Percentiles rank a stretch among this genome's conserved stretches.
Conservation (phyloP, 2,329 filamentous ascomycete species). For the Harringtonia lauricola region DNA sequence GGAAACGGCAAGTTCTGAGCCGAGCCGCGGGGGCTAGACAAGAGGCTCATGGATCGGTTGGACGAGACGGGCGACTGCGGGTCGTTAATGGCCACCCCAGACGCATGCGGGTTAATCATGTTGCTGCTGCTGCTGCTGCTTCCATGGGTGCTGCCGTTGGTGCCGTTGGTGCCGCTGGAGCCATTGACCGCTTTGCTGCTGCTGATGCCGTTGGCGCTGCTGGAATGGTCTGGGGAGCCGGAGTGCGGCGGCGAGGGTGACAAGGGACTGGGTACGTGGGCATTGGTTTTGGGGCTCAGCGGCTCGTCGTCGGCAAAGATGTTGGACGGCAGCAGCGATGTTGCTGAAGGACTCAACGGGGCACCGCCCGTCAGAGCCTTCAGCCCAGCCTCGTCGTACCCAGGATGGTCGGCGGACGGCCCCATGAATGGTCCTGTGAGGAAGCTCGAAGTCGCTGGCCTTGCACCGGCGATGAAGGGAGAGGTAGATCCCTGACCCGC, state of each 20-base stretch:
- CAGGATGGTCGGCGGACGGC: slow-evolving; percentile 29
- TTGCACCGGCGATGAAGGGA: slow-evolving; percentile 16
- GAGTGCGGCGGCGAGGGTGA: slow-evolving; percentile 20
- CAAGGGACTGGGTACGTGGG: slow-evolving; percentile 23
- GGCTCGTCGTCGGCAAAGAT: slow-evolving; percentile 48
- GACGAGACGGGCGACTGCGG: slow-evolving; percentile 53
- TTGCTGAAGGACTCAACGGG: slow-evolving; percentile 67
- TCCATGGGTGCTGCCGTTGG: background rate
- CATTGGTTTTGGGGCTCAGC: slow-evolving; percentile 26
- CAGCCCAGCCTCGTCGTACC: slow-evolving; percentile 50
- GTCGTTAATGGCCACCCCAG: slow-evolving; percentile 20
- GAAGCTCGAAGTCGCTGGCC: slow-evolving; percentile 30
- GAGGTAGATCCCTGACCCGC: slow-evolving; percentile 17
- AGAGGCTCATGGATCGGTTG: slow-evolving; percentile 40
- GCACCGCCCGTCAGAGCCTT: slow-evolving; percentile 51
- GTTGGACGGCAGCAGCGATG: slow-evolving; percentile 60
- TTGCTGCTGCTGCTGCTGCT: slow-evolving; percentile 2
- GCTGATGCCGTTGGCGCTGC: background rate
- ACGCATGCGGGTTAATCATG: background rate
- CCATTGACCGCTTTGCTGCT: background rate
- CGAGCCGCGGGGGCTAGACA: slow-evolving; percentile 53
- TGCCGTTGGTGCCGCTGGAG: background rate
- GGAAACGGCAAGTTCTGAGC: slow-evolving; percentile 46
- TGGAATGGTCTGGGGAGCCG: slow-evolving; percentile 19
- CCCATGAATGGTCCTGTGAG: slow-evolving; percentile 42